Evolutionary conservation across 2,329 filamentous ascomycete genomes (phyloP), one percentile per base, ranked within the genome.

Genomic region (Penicillium paneum): DNA sequence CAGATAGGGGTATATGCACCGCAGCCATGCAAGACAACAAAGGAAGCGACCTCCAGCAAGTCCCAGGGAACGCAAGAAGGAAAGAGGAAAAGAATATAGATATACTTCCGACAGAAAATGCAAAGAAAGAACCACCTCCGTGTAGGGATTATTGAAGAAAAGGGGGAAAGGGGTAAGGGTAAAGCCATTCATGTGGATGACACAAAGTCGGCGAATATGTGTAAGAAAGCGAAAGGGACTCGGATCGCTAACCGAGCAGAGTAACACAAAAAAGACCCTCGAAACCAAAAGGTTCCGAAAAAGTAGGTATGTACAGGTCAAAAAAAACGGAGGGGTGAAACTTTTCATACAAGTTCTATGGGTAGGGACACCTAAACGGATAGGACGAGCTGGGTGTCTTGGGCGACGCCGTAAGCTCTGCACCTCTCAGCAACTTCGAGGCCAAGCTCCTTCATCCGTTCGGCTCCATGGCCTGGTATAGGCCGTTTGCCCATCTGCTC

Each of bases 381-480:
- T 66, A 92, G 79, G 69, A 92, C 88, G 72, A 90, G 90, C 67
- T 80, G 78, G 49, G 76, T 71, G 56, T 78, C 75, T 65, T 76
- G 71, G 43, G 72, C 74, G 60, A 77, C 70, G 51, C 75, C 76
- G 67, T 89, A 89, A 71, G 86, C 85, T 65, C 82, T 84, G 66
- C 86, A 89, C 75, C 90, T 91, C 68, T 90, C 90, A 55, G 90
- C 91, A 81, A 94, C 90, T 69, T 93, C 84, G 52, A 97, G 81
- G 50, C 93, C 94, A 55, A 99, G 83, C 74, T 95, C 89, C 66
- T 88, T 83, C 94, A 99, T 99, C 61, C 92, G 85, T 78, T 97
- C 89, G 34, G 90, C 91, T 52, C 94, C 94, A 70, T 90, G 89
- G 52, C 94, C 94, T 36, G 90, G 90, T 66, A 86, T 82, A 50